These are phyloP conservation scores for Sporothrix sp. DNA, from an alignment of 2,329 filamentous ascomycete species.

Conservation along the genomic window DNA sequence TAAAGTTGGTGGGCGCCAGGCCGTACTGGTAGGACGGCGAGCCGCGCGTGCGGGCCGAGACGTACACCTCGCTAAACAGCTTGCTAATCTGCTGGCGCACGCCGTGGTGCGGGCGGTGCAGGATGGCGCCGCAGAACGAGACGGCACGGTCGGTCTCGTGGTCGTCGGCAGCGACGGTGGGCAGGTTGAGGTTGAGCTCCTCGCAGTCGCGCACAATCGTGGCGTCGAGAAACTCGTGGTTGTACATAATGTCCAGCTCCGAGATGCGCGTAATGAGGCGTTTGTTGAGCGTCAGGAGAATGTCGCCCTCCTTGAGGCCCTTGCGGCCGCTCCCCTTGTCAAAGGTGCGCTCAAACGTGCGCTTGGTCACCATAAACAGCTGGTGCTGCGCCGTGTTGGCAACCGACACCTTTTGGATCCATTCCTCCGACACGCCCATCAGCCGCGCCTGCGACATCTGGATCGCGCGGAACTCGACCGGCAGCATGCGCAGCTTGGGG, in stretches of 20 bases:
- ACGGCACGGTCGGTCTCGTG: conserved; percentile 88
- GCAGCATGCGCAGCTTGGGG: conserved; percentile 80
- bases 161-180: conserved; percentile 79
- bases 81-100: conserved; percentile 96
- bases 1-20: conserved; percentile 91
- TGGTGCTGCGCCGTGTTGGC: conserved; percentile 91
- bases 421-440: conserved; percentile 93
- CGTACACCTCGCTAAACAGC: conserved; percentile 92
- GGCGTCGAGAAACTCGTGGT: conserved; percentile 71
- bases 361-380: conserved; percentile 91
- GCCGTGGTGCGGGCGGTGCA: conserved; percentile 90
- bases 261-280: conserved; percentile 88
- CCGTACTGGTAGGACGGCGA: conserved; percentile 84
- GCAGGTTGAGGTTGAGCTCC: conserved; percentile 66
- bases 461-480: conserved; percentile 88
- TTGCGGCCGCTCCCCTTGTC: conserved; percentile 24
- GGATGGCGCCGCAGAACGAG: conserved; percentile 86
- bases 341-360: conserved; percentile 51
- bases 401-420: conserved; percentile 82
- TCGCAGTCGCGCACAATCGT: conserved; percentile 77
- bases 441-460: conserved; percentile 95
- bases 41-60: conserved; percentile 74
- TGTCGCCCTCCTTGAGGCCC: conserved; percentile 78
- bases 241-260: conserved; percentile 95
- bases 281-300: conserved; percentile 82